These are phyloP conservation scores for Neocatenulostroma microsporum DNA, from an alignment of 2,329 filamentous ascomycete genomes.

Conservation along the genomic window DNA sequence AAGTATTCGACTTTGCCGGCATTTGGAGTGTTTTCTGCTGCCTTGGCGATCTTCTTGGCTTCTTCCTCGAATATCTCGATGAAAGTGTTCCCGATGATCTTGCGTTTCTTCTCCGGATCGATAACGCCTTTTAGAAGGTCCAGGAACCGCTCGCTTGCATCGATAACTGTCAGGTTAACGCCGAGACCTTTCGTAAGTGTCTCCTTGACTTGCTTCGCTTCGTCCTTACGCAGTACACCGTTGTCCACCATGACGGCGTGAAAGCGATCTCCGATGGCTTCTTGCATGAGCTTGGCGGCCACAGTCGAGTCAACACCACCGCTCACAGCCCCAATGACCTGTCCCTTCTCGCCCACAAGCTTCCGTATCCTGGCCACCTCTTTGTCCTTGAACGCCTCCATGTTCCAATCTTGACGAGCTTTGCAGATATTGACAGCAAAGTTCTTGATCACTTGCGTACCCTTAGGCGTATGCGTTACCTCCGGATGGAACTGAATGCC, in stretches of 20 bases:
- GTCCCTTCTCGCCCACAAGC: constrained; percentile 71
- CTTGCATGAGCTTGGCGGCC: constrained; percentile 74
- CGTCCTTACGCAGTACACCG: constrained; percentile 76
- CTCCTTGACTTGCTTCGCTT: constrained; percentile 73
- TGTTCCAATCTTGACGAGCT: constrained; percentile 70
- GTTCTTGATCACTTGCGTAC: constrained; percentile 66
- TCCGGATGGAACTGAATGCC: constrained; percentile 90
- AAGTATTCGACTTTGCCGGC: constrained; percentile 79
- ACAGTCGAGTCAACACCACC: constrained; percentile 90
- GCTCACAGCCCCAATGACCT: constrained; percentile 71
- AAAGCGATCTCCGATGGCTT: constrained; percentile 80
- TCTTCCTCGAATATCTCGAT: constrained; percentile 79
- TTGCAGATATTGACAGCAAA: constrained; percentile 78
- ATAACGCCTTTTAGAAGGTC: constrained; percentile 63
- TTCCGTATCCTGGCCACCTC: constrained; percentile 74
- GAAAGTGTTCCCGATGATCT: constrained; percentile 77
- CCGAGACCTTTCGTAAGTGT: constrained; percentile 70
- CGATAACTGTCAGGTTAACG: constrained; percentile 83
- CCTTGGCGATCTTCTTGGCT: constrained; percentile 65
- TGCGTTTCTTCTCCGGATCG: constrained; percentile 78
- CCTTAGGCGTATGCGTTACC: constrained; percentile 63
- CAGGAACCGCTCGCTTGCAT: constrained; percentile 73
- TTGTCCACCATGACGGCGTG: constrained; percentile 80
- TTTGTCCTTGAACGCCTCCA: constrained; percentile 72
- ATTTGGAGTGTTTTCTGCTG: constrained; percentile 56